These are phyloP conservation scores for Urochloa ruziziensis DNA, from an alignment of 176 grass and related monocot genomes.

Conservation along the genomic window DNA sequence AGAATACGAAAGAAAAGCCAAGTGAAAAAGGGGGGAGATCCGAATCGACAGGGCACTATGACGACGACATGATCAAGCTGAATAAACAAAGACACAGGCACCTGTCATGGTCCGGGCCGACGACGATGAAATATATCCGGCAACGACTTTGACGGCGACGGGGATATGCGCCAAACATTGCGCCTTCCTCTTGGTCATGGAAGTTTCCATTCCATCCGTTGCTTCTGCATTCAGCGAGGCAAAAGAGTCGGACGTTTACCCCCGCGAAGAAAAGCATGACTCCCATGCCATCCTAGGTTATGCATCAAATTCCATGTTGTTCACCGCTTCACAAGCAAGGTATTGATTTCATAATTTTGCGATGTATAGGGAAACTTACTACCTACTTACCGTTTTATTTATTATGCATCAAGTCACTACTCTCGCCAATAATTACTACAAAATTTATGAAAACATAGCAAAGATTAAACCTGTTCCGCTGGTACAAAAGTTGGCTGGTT, in stretches of 20 bases:
- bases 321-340: too few species aligned
- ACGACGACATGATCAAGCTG: neutral
- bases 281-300: neutral
- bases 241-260: too few species aligned
- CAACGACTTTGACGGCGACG: constrained; percentile 1
- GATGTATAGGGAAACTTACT: too few species aligned
- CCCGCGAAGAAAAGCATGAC: neutral
- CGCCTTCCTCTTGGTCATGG: neutral
- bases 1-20: neutral
- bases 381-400: too few species aligned
- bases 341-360: too few species aligned
- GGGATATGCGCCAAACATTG: neutral
- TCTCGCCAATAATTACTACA: too few species aligned
- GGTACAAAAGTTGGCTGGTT: too few species aligned
- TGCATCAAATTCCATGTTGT: too few species aligned
- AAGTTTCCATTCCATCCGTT: neutral
- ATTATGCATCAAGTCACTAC: too few species aligned
- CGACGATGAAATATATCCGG: neutral
- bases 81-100: neutral
- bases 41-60: constrained; percentile 2
- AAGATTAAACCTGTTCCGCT: too few species aligned
- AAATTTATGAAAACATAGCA: too few species aligned
- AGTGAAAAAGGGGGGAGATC: neutral
- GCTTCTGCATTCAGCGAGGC: neutral
- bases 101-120: neutral